Base-by-base conservation (phyloP, 805 yeast species). In the Komagataella mondaviorum region DNA sequence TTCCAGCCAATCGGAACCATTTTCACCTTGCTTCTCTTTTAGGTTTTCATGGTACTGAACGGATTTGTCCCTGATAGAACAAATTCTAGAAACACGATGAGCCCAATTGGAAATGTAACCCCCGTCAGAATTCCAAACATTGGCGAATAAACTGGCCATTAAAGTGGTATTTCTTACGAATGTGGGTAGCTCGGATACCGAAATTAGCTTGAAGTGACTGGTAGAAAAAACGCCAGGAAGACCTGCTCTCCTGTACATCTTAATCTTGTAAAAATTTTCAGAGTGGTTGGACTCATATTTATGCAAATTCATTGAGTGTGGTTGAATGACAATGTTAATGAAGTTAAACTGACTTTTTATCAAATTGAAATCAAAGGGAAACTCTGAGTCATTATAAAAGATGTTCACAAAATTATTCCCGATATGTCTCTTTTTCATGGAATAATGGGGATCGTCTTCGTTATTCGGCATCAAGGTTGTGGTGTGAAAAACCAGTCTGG, bases 381-480 rank as follows among this genome's bases (percentile, higher is more conserved):
- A 63, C 0, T 81, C 80, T 2, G 88, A 79, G 58, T 88, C 96
- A 59, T 88, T 87, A 69, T 81, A 89, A 62, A 76, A 88, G 22
- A 88, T 78, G 60, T 83, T 85, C 52, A 88, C 93, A 63, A 80
- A 82, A 61, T 88, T 77, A 66, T 88, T 88, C 6, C 96, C 96
- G 55, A 88, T 84, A 62, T 88, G 96, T 51, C 89, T 69, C 64
- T 88, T 88, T 65, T 88, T 88, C 62, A 73, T 61, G 14, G 81
- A 73, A 24, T 65, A 69, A 16, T 60, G 59, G 3, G 63, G 60
- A 55, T 82, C 84, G 14, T 62, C 59, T 2, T 59, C 63, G 20
- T 51, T 54, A 49, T 73, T 70, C 2, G 90, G 88, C 95, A 88
- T 88, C 75, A 88, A 64, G 0, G 96, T 86, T 2, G 89, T 81